Base-by-base conservation (phyloP, 2,329 filamentous ascomycete genomes). In the Paraphaeosphaeria sporulosa region DNA sequence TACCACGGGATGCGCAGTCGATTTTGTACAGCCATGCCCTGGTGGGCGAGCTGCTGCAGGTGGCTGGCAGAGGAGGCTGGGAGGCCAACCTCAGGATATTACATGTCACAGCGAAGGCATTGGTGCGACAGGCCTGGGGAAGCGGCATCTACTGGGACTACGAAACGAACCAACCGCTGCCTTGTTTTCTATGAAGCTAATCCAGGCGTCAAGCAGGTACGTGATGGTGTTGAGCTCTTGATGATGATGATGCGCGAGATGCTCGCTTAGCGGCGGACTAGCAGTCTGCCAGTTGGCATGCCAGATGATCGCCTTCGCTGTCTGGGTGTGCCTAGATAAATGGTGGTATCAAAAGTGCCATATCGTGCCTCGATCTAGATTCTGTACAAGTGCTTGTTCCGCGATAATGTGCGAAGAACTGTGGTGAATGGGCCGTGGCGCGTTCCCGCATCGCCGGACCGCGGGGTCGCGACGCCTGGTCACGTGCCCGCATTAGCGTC, bases 41-140 rank as follows among this genome's bases (percentile, higher is more conserved):
- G 38, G 53, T 49, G 49, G 58, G 44, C 43, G n/a, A n/a, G 40
- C 42, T 19, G 58, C 53, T 19, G 53, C 47, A 48, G 43, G 58
- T 49, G 58, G 58, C 54, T 61, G 59, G 59, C 44, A 52, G 50
- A 57, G 53, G 55, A 50, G 59, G 48, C 55, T 68, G 51, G 62
- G 58, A 47, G 54, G 58, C 47, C 48, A 59, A 30, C 54, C 64
- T 47, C 43, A 19, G 58, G 58, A 21, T 49, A 62, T 42, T 19
- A 46, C 52, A 25, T 54, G 42, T 48, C 48, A 60, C 58, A 60
- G 53, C 30, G 32, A 47, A 43, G 46, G 61, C 55, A 62, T 50
- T 44, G 64, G 64, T 34, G 51, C 55, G 36, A 51, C 65, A 36
- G 27, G 53, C 38, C 4, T 23, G 25, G n/a, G 5, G 40, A 25